A percentile compares a stretch with the other conserved stretches of the same genome.
Evolutionary conservation across 495 filamentous ascomycete genomes (phyloP).

Genomic region (Aspergillus hancockii): DNA sequence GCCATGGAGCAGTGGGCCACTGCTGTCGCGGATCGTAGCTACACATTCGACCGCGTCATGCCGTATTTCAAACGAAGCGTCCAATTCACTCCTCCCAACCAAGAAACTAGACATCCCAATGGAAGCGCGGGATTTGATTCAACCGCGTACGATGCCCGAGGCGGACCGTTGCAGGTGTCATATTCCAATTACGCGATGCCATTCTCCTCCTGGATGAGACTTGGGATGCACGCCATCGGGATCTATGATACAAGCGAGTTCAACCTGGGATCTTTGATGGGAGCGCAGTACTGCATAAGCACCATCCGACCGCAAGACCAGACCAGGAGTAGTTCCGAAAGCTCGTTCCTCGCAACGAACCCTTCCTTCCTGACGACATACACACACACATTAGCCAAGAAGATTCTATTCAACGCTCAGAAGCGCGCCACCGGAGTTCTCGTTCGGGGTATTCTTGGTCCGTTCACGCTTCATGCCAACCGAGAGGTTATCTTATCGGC

Average conservation of each 20-base stretch:
- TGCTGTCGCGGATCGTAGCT: slow-evolving; percentile 54
- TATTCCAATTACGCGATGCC: slow-evolving; percentile 51
- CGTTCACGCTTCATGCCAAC: slow-evolving; percentile 34
- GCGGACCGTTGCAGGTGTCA: slow-evolving; percentile 51
- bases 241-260: slow-evolving; percentile 39
- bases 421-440: slow-evolving; percentile 26
- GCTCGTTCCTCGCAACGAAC: slow-evolving; percentile 32
- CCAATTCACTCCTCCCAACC: slow-evolving; percentile 53
- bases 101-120: slow-evolving; percentile 33
- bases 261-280: slow-evolving; percentile 41
- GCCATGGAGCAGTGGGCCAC: slow-evolving; percentile 59
- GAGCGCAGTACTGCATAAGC: slow-evolving; percentile 34
- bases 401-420: slow-evolving; percentile 25
- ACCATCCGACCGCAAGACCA: slow-evolving; percentile 38
- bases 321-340: slow-evolving; percentile 36
- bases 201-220: slow-evolving; percentile 41
- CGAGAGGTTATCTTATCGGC: slow-evolving; percentile 58
- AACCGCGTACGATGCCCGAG: slow-evolving; percentile 27
- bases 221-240: slow-evolving; percentile 41
- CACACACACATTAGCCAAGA: slow-evolving; percentile 25
- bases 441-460: slow-evolving; percentile 10
- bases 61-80: slow-evolving; percentile 57
- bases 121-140: slow-evolving; percentile 45
- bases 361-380: slow-evolving; percentile 21
- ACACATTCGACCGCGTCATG: slow-evolving; percentile 50